Base-by-base conservation (phyloP, 345 rosid species). In the Isatis tinctoria region DNA sequence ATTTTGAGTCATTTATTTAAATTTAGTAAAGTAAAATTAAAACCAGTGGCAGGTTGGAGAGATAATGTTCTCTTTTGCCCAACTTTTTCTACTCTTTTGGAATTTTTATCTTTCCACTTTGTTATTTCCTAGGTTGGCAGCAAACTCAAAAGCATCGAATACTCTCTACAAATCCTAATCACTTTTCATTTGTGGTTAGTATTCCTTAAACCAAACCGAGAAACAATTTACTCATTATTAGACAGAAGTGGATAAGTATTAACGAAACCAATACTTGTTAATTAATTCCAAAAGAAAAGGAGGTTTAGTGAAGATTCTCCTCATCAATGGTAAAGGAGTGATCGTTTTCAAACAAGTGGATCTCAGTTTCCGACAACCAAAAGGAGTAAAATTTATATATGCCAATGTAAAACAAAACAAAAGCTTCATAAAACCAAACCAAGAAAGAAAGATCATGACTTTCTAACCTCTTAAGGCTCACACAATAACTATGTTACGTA, bases 81-180 rank as follows among this genome's bases (percentile, higher is more conserved):
- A 40, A 24, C 56, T 49, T 65, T 59, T 58, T 48, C 6, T 36
- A 60, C 61, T 48, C 67, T 74, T 61, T 75, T 62, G 65, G 70
- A 35, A 53, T 12, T 61, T 75, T 43, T 35, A 54, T 60, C 60
- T 58, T 47, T 13, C 70, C 33, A 75, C 74, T 54, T 69, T 75
- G 74, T 69, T n/a, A 69, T 61, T 75, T 76, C 70, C 75, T 62
- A 76, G 70, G 70, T 62, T 76, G 79, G 75, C 70, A 24, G 26
- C 32, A 52, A 69, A 62, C 79, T 61, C 59, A 41, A 68, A 75
- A 69, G 70, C 70, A 76, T 75, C 74, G 57, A 53, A 13, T 61
- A 22, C 51, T 52, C 67, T 74, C 69, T 49, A 60, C 48, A 41
- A 60, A 14, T 60, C 48, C 32, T 49, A 40, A 59, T 37, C 11